Base-by-base conservation (phyloP, 1,284 basidiomycete species). In the Singerocomus rubriflavus region DNA sequence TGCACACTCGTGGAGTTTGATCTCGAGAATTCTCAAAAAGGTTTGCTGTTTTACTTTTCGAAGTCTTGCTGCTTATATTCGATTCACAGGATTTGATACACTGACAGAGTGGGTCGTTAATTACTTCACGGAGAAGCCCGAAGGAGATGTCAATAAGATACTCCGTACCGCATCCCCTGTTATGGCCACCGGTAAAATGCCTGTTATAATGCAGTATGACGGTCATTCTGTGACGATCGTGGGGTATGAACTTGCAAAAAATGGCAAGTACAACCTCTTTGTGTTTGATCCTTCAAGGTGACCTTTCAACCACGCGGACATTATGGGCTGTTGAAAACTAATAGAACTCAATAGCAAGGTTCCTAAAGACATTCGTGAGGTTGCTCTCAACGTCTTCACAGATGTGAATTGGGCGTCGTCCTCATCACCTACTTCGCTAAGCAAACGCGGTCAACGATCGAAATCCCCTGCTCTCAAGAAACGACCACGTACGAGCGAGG, bases 151-250 rank as follows among this genome's bases (percentile, higher is more conserved):
- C 11, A 72, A 79, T 52, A 74, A 81, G 47, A 73, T 72, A 25
- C 64, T 85, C 57, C 65, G 69, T 39, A 68, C 67, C 5, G 72
- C 77, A 3, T 71, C 73, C 3, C 72, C 83, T 5, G 73, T 93
- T 9, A 60, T 73, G 5, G 66, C 75, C 29, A 85, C 85, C 1
- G 66, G 78, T 31, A 81, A 77, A 59, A 84, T 91, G 77, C 92
- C 92, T 5, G 61, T 95, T 16, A 83, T 95, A 34, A 72, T 95
- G 39, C 83, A 94, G 73, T 84, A 91, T 59, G 65, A 77, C 5
- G 90, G 91, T 0, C 92, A 95, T 70, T 94, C 92, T 13, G 72
- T 88, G n/a, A 86, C 85, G 2, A 82, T 95, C 13, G 76, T 94
- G 2, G 92, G 92, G 1, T 93, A 87, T 59, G 90, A 94, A 63